Base-by-base conservation (phyloP, 768 basidiomycete species). In the Agrocybe pediades region DNA sequence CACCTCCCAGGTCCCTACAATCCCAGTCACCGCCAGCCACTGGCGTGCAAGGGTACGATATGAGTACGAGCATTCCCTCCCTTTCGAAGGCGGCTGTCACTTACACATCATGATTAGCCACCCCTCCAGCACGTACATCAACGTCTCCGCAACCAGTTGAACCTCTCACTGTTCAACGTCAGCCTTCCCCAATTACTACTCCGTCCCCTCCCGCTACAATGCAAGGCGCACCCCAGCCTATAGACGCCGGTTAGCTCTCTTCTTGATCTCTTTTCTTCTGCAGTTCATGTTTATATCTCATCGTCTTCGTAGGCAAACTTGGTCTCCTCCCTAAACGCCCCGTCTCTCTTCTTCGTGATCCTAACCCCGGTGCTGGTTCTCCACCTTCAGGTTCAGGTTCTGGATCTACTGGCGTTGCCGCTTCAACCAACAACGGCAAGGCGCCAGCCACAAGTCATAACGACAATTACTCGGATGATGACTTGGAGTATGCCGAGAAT, bases 241-340 rank as follows among this genome's bases (percentile, higher is more conserved):
- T 58, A 27, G 57, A 58, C 41, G 53, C 45, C n/a, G 57, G 57
- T 54, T 16, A 13, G 53, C 43, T 17, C 19, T 15, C n/a, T 20
- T 9, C 26, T 20, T 44, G 11, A 9, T 17, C 23, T 29, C 24
- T 41, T 23, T 48, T 21, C 16, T 11, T 23, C 26, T 23, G n/a
- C 41, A 15, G 11, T 24, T 33, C 13, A 48, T 1, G 2, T 21
- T 2, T 24, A 6, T 27, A 33, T 50, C 21, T 41, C 17, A 23
- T 25, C 25, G 21, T 26, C 2, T 33, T n/a, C 15, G 19, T 40
- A 85, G 86, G 82, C 46, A 88, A 87, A 69, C 72, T 88, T 0
- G 88, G 88, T 20, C 67, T 91, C 21, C 72, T 90, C 17, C 88
- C 88, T 4, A 90, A 88, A 68, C 81, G 85, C 0, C 87, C 88